Percentiles rank a stretch among this genome's conserved stretches.
phyloP scores from a whole-genome alignment of 768 basidiomycete species.

The Nevesoporus exiguus region DNA sequence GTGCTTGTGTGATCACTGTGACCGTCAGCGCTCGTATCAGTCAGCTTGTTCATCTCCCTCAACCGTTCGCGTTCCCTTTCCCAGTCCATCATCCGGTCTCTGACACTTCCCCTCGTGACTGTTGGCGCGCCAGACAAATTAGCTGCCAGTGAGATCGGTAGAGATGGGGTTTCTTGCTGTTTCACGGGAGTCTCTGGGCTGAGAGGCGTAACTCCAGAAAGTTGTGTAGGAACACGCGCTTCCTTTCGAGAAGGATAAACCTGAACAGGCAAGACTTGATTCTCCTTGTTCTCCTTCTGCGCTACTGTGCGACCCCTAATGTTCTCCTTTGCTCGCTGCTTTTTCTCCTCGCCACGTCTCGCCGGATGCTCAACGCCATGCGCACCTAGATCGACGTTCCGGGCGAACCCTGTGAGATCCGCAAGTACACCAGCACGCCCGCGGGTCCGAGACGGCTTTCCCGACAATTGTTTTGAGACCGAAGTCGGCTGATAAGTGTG shows the following conservation, averaged over 20 bases:
- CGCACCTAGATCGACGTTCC: constrained; percentile 30
- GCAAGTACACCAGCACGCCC: constrained; percentile 33
- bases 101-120: constrained; percentile 35
- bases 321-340: constrained; percentile 22
- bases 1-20: constrained; percentile 32
- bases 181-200: constrained; percentile 17
- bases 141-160: constrained; percentile 10
- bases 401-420: constrained; percentile 39
- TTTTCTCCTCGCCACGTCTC: constrained; percentile 30
- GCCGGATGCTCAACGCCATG: constrained; percentile 25
- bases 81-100: constrained; percentile 71
- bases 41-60: constrained; percentile 62
- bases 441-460: constrained; percentile 27
- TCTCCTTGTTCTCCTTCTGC: constrained; percentile 31
- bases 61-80: constrained; percentile 67
- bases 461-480: constrained; percentile 23
- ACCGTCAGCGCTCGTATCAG: constrained; percentile 49
- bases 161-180: constrained; percentile 7
- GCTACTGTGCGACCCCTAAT: constrained; percentile 3
- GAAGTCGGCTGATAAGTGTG: constrained; percentile 8
- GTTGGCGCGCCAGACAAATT: constrained; percentile 19
- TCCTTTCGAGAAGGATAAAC: constrained; percentile 9
- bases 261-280: constrained; percentile 8
- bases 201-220: constrained; percentile 2
- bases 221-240: neutral